These are phyloP conservation scores for Aschersonia sp. DNA, from an alignment of 2,329 filamentous ascomycete species.

Conservation along the genomic window DNA sequence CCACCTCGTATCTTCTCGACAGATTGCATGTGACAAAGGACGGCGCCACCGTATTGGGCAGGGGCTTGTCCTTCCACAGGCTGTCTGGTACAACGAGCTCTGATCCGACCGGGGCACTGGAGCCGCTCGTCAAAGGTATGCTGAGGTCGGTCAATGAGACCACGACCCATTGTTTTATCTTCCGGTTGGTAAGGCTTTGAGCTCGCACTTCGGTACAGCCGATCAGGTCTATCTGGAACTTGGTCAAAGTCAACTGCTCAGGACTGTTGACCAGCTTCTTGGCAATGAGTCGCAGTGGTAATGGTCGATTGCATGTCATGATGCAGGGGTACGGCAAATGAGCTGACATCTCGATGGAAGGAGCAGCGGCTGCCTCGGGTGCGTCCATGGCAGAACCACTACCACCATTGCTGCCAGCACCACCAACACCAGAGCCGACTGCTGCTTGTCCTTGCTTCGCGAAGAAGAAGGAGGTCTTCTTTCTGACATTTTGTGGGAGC, in stretches of 20 bases:
- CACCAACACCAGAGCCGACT: constrained; percentile 5
- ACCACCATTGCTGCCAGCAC: background rate
- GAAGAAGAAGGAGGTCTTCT: constrained; percentile 47
- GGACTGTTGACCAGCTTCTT: constrained; percentile 58
- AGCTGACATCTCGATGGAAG: constrained; percentile 64
- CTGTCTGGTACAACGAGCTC: constrained; percentile 56
- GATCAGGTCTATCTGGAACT: constrained; percentile 69
- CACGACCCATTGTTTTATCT: constrained; percentile 64
- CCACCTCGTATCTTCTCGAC: constrained; percentile 65
- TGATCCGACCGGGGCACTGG: constrained; percentile 42
- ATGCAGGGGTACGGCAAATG: constrained; percentile 78
- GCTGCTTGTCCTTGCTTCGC: constrained; percentile 15
- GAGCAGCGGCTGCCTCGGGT: constrained; percentile 17
- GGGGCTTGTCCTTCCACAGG: constrained; percentile 55
- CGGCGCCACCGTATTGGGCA: constrained; percentile 80
- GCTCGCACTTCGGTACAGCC: constrained; percentile 69
- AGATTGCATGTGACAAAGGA: constrained; percentile 86
- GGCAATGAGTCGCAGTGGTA: constrained; percentile 68
- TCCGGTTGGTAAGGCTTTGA: constrained; percentile 56
- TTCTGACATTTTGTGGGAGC: constrained; percentile 20
- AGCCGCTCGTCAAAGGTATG: constrained; percentile 47
- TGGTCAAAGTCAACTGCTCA: constrained; percentile 61
- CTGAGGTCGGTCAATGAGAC: constrained; percentile 56
- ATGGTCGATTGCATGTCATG: constrained; percentile 73
- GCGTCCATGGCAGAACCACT: background rate